phyloP scores from a whole-genome alignment of 805 yeast genomes.

The Lipomyces yamanashiensis region DNA sequence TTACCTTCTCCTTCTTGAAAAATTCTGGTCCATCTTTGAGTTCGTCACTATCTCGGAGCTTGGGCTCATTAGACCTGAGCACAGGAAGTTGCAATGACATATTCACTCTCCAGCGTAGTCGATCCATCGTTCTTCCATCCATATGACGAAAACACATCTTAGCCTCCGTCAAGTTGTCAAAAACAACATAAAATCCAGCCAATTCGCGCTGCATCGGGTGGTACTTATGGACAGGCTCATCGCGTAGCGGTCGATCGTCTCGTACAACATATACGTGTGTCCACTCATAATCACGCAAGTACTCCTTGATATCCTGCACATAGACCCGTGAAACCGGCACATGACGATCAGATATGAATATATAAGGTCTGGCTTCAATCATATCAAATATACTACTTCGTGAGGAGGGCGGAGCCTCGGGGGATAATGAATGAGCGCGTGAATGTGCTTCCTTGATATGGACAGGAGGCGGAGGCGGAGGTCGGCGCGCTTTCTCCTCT shows the following conservation, averaged over 20 bases:
- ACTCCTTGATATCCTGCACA: constrained; percentile 62
- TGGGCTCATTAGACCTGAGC: background rate
- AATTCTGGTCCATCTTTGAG: background rate
- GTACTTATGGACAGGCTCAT: constrained; percentile 12
- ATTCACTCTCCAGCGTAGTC: constrained; percentile 49
- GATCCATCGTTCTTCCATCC: constrained; percentile 59
- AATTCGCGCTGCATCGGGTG: constrained; percentile 50
- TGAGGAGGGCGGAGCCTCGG: background rate
- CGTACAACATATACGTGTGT: constrained; percentile 54
- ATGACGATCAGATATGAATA: constrained; percentile 38
- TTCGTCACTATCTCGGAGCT: background rate
- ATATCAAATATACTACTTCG: constrained; percentile 13
- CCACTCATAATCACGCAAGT: constrained; percentile 66
- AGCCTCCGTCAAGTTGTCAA: constrained; percentile 63
- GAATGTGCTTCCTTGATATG: background rate
- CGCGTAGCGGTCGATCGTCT: constrained; percentile 1
- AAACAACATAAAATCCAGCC: constrained; percentile 73
- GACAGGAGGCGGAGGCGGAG: constrained; percentile 14
- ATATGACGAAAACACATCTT: constrained; percentile 61
- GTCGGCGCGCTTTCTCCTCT: constrained; percentile 23
- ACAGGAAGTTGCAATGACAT: constrained; percentile 55
- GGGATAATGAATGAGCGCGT: background rate
- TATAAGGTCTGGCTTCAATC: constrained; percentile 39
- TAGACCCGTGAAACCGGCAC: constrained; percentile 48
- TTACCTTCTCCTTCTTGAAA: constrained; percentile 16